A percentile compares a stretch with the other conserved stretches of the same genome.
Conservation (phyloP, 2,329 filamentous ascomycete species). For the Cercospora brassicicola region DNA sequence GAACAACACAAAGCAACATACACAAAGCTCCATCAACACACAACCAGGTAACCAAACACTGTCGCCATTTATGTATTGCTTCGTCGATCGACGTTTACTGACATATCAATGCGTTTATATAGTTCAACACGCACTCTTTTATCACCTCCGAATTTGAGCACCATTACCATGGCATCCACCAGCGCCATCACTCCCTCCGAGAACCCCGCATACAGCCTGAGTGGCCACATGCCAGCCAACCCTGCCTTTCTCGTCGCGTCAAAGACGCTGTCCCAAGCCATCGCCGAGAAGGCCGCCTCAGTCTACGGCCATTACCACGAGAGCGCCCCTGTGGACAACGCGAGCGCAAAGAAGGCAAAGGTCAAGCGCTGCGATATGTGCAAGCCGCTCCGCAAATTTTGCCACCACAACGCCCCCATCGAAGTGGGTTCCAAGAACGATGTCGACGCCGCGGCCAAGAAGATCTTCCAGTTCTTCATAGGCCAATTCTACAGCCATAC, state of each 20-base stretch:
- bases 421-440: background rate
- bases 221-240: background rate
- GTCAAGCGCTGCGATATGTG: background rate
- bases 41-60: background rate
- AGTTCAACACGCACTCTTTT: background rate
- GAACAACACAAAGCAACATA: background rate
- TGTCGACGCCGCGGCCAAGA: background rate
- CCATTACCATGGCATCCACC: background rate
- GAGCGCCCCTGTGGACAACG: background rate
- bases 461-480: slow-evolving; percentile 6
- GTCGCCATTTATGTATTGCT: background rate
- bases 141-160: background rate
- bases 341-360: background rate
- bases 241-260: background rate
- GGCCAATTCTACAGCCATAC: background rate
- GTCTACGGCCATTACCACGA: background rate
- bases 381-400: background rate
- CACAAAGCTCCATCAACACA: background rate
- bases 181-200: background rate
- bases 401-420: background rate
- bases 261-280: background rate
- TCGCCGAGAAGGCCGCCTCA: background rate
- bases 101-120: background rate
- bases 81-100: background rate
- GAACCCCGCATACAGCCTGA: background rate